Evolutionary conservation across 1,284 basidiomycete species (phyloP), one percentile per base, ranked within the genome.

Genomic region (Fomitiporia mediterranea): DNA sequence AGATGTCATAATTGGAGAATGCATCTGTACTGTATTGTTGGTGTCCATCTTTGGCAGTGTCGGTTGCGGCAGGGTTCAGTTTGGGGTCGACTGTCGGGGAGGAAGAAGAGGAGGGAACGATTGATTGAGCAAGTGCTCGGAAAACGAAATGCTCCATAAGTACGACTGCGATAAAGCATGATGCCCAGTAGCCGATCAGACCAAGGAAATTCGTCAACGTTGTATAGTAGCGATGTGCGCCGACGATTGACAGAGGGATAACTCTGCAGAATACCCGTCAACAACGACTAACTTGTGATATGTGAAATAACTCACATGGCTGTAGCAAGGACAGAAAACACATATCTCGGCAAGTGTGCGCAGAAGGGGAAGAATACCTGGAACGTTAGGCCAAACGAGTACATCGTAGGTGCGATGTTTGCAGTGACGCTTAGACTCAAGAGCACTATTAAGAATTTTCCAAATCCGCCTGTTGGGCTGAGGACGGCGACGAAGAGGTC

Each of bases 381-480:
- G 58, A 92, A 78, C 64, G 83, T 88, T 57, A 95, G 76, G n/a
- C 88, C 84, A 58, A 91, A 82, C 44, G 86, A 89, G 69, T 96
- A 95, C 62, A 93, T 84, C 9, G 86, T 90, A 3, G 85, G 82
- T 3, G 90, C 88, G 56, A 93, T 89, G 72, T 96, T 97, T 2
- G 83, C 91, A 2, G 84, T 82, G 30, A 92, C 88, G 54, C 86
- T 90, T 27, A 95, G 73, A 51, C 86, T 86, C 55, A 94, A 74
- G 51, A 89, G 71, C n/a, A 95, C 89, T 11, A 89, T 90, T 55
- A 96, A 75, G 73, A 97, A 92, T 66, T 90, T 87, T 2, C 91
- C 90, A 66, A 94, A 94, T 37, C 84, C 82, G 23, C 81, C 81
- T 0, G 75, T 74, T 1, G 87, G 86, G 5, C 73, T 73, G 1